Base-by-base conservation (phyloP, 768 basidiomycete genomes). In the Mycena amicta region DNA sequence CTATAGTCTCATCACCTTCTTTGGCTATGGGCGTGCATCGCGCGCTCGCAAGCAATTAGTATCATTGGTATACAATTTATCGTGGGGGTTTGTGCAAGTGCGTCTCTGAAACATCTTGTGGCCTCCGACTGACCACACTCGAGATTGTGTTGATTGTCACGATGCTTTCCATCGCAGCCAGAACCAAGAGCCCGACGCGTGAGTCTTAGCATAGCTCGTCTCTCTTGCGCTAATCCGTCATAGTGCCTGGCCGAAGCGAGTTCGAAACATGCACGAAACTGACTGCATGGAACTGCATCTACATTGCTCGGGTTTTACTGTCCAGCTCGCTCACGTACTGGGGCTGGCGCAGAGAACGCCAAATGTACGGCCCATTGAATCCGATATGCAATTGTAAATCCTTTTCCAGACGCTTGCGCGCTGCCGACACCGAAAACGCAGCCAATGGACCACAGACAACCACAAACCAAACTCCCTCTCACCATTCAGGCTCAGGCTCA, bases 221-320 rank as follows among this genome's bases (percentile, higher is more conserved):
- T 25, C 22, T 20, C 31, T 20, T 28, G 29, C 27, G n/a, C 16
- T 53, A 12, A 59, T 22, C 41, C 12, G 4, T 25, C 12, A 1
- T 23, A 63, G 62, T 60, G 40, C 67, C 66, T 0, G 64, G 60
- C 3, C 41, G 68, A 51, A 75, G 72, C 61, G 85, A 87, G 67
- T 84, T 85, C 71, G 60, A 70, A 27, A 83, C 81, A 0, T 87
- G 85, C 60, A 71, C 70, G 22, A 74, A 79, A 27, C 85, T 87
- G 16, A 85, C 86, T 2, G 73, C 72, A 6, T 87, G 86, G 86
- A 76, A 80, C 56, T 73, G 76, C 45, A 69, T 87, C 3, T 87
- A 86, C 83, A 64, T 83, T 30, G 71, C 77, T 23, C 74, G 83
- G 45, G 77, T 80, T 8, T 69, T 68, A 16, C 66, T 84, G 37